These are phyloP conservation scores for Diplocarpon mali DNA, from an alignment of 2,329 filamentous ascomycete species.

Conservation along the genomic window DNA sequence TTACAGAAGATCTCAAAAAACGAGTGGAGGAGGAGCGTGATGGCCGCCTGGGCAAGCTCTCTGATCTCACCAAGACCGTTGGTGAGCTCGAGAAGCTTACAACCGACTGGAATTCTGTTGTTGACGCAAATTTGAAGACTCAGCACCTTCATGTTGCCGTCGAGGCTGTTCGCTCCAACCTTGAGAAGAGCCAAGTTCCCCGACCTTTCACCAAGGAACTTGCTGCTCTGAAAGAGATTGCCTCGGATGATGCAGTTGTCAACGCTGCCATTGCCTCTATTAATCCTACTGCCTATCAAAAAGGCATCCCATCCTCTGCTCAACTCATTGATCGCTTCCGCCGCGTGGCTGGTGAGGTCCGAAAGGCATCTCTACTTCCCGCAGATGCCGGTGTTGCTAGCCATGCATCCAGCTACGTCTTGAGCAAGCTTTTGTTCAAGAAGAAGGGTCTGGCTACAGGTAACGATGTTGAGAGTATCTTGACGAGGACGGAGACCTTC, in stretches of 20 bases:
- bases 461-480: constrained; percentile 85
- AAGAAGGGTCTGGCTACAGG: constrained; percentile 78
- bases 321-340: constrained; percentile 94
- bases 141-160: constrained; percentile 95
- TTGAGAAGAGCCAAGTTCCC: constrained; percentile 64
- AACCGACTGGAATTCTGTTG: constrained; percentile 77
- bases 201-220: constrained; percentile 86
- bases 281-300: constrained; percentile 87
- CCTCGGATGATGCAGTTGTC: constrained; percentile 72
- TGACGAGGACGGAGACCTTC: constrained; percentile 78
- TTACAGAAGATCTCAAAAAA: constrained; percentile 64
- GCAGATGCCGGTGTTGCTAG: constrained; percentile 91
- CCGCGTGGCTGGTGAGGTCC: constrained; percentile 79
- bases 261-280: constrained; percentile 93
- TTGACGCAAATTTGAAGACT: constrained; percentile 83
- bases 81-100: constrained; percentile 80
- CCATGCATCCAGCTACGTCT: constrained; percentile 78
- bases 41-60: constrained; percentile 75
- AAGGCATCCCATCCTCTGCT: constrained; percentile 70
- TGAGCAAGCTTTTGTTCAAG: constrained; percentile 94
- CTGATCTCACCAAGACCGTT: constrained; percentile 67
- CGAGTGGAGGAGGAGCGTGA: constrained; percentile 83
- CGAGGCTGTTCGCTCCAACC: constrained; percentile 76
- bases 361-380: constrained; percentile 85
- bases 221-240: constrained; percentile 87